A percentile compares a stretch with the other conserved stretches of the same genome.
phyloP scores from a whole-genome alignment of 1,139 yeast genomes.

The Yamadazyma songkhlaensis region DNA sequence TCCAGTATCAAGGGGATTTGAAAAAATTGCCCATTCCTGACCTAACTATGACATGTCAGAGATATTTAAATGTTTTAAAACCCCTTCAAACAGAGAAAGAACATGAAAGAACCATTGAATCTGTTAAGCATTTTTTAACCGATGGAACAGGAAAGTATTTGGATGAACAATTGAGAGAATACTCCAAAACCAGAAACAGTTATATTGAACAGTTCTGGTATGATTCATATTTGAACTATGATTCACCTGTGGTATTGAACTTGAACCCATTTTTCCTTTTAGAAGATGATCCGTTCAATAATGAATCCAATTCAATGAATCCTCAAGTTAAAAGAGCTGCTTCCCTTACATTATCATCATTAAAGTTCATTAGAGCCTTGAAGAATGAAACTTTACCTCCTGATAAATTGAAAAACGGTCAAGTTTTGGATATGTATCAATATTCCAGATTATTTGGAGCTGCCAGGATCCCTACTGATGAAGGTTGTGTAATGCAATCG shows the following conservation, averaged over 20 bases:
- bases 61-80: slow-evolving; percentile 62
- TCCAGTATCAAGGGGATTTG: slow-evolving; percentile 53
- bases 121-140: slow-evolving; percentile 58
- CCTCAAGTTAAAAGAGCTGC: slow-evolving; percentile 82
- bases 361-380: slow-evolving; percentile 76
- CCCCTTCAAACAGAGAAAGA: slow-evolving; percentile 78
- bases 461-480: slow-evolving; percentile 73
- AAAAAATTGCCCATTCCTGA: slow-evolving; percentile 77
- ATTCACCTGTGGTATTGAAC: slow-evolving; percentile 84
- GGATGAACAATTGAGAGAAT: slow-evolving; percentile 61
- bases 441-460: slow-evolving; percentile 83
- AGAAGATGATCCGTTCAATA: slow-evolving; percentile 88
- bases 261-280: slow-evolving; percentile 83
- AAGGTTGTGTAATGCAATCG: slow-evolving; percentile 83
- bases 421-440: slow-evolving; percentile 84
- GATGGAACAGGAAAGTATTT: slow-evolving; percentile 58
- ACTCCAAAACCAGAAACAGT: slow-evolving; percentile 63
- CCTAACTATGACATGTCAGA: slow-evolving; percentile 58
- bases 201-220: slow-evolving; percentile 94
- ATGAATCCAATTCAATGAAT: slow-evolving; percentile 50
- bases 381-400: slow-evolving; percentile 74
- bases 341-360: slow-evolving; percentile 70
- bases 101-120: slow-evolving; percentile 55
- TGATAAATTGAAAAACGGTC: slow-evolving; percentile 63
- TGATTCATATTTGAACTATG: slow-evolving; percentile 82